Evolutionary conservation across 2,329 filamentous ascomycete species (phyloP), one percentile per base, ranked within the genome.

Genomic region (Hirsutella minnesotensis): DNA sequence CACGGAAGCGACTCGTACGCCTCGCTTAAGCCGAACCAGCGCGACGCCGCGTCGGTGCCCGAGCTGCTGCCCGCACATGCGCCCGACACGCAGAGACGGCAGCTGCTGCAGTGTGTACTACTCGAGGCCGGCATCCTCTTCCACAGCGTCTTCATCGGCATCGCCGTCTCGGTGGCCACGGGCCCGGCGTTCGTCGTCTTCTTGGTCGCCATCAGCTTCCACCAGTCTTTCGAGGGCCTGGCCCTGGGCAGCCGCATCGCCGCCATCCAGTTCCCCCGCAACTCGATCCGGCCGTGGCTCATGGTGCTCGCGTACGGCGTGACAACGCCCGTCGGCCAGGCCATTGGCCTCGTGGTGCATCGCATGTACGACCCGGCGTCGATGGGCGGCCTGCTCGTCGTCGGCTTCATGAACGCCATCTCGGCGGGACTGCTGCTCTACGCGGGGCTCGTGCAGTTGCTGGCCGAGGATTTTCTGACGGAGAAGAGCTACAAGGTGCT

Each of bases 181-280:
- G 85, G 85, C 0, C 81, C 84, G 0, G 78, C 83, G 1, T 92
- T 92, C 56, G 68, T 86, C 35, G 83, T 90, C 12, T 84, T 92
- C 49, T 68, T 92, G 0, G 70, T 89, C 24, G 86, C 86, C 40
- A 88, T 92, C 48, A 79, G 77, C 49, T 89, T 90, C 61, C 86
- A 92, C 56, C 84, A 94, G 64, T 87, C 84, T 1, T 94, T 94
- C 50, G 87, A 94, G 64, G 87, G 87, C 2, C 78, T 94, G 13
- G 87, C 87, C 0, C 75, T 94, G 4, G 87, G 87, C 7, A 84
- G 84, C 36, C 83, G 87, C 45, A 94, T 94, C 53, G 84, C 86
- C 0, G 83, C 84, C 9, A 78, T 94, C 22, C 79, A 83, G 58
- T 95, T 95, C 55, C 77, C 84, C 0, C 73, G 73, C 18, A 73